Evolutionary conservation across 805 yeast genomes (phyloP).

Genomic region (Jamesozyma spencerorum): DNA sequence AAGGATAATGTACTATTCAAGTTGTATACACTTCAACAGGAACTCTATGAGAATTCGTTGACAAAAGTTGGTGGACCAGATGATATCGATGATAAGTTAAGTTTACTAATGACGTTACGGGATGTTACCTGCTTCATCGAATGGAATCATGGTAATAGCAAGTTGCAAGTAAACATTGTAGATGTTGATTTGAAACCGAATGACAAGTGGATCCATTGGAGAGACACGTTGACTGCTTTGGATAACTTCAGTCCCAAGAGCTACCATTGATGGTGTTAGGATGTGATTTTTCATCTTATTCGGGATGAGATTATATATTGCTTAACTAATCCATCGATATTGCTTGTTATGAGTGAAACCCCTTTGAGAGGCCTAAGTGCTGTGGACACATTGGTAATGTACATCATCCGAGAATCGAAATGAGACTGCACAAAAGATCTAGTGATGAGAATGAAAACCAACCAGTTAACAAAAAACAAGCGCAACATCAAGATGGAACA

Average conservation of each 20-base stretch:
- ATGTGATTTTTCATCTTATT: too few species aligned
- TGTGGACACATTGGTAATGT: too few species aligned
- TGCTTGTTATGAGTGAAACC: too few species aligned
- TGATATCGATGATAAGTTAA: constrained; percentile 15
- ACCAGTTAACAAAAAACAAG: background rate
- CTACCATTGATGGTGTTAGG: background rate
- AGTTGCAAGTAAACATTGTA: constrained; percentile 27
- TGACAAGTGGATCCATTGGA: constrained; percentile 42
- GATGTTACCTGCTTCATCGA: constrained; percentile 32
- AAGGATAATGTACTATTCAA: constrained; percentile 16
- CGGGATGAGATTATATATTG: too few species aligned
- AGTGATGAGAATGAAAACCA: background rate
- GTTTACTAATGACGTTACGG: constrained; percentile 31
- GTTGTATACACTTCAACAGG: constrained; percentile 19
- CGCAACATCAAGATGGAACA: background rate
- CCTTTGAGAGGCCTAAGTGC: too few species aligned
- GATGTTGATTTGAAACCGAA: constrained; percentile 48
- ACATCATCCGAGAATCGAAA: background rate
- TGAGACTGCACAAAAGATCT: background rate
- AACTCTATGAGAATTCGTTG: background rate
- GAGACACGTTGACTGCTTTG: constrained; percentile 17
- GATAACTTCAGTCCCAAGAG: background rate
- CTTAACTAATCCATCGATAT: too few species aligned
- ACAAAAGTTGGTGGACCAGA: constrained; percentile 2
- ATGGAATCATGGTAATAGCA: constrained; percentile 9